A percentile compares a stretch with the other conserved stretches of the same genome.
These are phyloP conservation scores for Funneliformis geosporum DNA, from an alignment of 192 early-diverging fungal species.

Conservation along the genomic window DNA sequence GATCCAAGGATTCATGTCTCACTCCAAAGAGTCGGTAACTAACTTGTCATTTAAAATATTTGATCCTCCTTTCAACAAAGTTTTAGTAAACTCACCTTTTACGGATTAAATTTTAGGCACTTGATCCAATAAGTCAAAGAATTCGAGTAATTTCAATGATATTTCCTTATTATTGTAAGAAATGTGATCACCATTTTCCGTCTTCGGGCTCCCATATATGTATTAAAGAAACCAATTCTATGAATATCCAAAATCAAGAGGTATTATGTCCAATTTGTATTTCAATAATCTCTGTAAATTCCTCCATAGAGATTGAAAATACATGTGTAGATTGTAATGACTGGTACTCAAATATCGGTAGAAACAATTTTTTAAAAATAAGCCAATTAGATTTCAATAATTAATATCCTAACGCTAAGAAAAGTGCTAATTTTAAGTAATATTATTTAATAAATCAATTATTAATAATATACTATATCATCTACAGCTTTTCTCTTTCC, in stretches of 20 bases:
- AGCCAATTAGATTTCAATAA: too few species aligned
- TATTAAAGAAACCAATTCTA: background rate
- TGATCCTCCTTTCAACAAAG: background rate
- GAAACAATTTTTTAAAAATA: too few species aligned
- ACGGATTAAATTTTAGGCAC: background rate
- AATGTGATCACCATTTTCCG: background rate
- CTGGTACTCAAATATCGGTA: background rate
- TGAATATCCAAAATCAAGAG: background rate
- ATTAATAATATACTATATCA: too few species aligned
- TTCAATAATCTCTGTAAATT: background rate
- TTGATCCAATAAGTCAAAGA: constrained; percentile 10
- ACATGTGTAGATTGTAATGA: background rate
- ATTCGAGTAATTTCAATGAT: background rate
- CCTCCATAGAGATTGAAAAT: background rate
- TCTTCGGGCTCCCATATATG: background rate
- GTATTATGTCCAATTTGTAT: background rate
- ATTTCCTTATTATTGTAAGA: constrained; percentile 12
- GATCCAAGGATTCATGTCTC: background rate
- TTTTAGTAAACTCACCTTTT: background rate
- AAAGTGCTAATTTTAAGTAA: too few species aligned
- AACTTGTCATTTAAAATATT: background rate
- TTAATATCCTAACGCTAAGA: too few species aligned
- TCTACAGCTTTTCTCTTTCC: too few species aligned
- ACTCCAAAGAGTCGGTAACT: background rate
- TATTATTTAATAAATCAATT: too few species aligned